Evolutionary conservation across 179 eudicot genomes (phyloP).

Genomic region (Spergularia azorica): DNA sequence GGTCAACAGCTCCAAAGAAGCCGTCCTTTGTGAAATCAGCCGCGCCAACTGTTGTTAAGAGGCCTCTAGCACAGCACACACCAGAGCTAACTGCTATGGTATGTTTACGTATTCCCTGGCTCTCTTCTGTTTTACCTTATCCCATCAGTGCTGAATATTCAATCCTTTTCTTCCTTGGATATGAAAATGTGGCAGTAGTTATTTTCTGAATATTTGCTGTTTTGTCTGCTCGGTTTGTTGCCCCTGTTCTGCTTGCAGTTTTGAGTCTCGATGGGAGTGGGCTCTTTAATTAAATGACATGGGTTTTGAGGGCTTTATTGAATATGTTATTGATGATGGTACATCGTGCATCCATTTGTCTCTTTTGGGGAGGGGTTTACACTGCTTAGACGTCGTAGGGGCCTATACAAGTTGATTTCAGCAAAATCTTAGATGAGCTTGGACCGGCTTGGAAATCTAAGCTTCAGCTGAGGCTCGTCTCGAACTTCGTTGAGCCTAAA

Average conservation of each 20-base stretch:
- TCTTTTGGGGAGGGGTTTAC: background rate
- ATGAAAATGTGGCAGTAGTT: background rate
- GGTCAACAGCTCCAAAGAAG: slow-evolving; percentile 67
- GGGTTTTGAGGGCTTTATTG: background rate
- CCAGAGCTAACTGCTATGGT: slow-evolving; percentile 98
- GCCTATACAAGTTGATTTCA: background rate
- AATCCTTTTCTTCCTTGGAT: background rate
- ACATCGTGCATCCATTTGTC: background rate
- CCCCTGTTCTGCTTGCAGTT: background rate
- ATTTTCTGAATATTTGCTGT: background rate
- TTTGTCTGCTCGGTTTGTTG: background rate
- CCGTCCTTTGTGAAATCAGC: slow-evolving; percentile 96
- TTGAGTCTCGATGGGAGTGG: too few species aligned
- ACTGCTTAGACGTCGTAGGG: background rate
- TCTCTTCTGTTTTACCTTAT: background rate
- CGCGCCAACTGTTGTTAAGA: slow-evolving; percentile 96
- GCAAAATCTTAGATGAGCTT: too few species aligned
- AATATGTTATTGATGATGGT: background rate
- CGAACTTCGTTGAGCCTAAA: too few species aligned
- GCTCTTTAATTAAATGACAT: too few species aligned
- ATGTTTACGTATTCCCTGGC: slow-evolving; percentile 29
- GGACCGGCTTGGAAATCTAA: too few species aligned
- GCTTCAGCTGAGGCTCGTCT: too few species aligned
- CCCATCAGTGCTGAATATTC: background rate
- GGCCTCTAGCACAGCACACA: slow-evolving; percentile 98